Evolutionary conservation across 768 basidiomycete species (phyloP).

Genomic region (Leccinum uliginosum): DNA sequence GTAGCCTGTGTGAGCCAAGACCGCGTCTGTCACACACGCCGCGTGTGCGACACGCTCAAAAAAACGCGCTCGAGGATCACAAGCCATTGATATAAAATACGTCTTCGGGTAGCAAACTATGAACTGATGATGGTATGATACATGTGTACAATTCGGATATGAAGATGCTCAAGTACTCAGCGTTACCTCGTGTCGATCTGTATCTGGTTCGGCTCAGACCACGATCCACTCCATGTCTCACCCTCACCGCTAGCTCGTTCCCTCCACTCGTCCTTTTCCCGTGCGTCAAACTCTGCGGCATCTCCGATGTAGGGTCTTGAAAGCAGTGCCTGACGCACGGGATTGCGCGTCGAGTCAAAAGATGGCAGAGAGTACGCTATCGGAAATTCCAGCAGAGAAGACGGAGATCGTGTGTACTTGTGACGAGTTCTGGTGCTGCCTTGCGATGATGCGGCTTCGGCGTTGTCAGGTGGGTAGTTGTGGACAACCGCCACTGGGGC

Average conservation of each 20-base stretch:
- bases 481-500: conserved; percentile 13
- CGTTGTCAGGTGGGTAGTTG: conserved; percentile 56
- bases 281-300: conserved; percentile 16
- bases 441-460: conserved; percentile 31
- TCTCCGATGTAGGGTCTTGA: conserved; percentile 3
- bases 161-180: background rate
- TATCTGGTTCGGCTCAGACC: conserved; percentile 36
- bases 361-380: conserved; percentile 28
- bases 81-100: background rate
- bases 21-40: conserved; percentile 17
- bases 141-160: conserved; percentile 8
- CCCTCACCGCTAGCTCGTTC: conserved; percentile 45
- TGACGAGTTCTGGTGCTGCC: conserved; percentile 24
- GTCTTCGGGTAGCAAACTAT: background rate
- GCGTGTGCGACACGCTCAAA: conserved; percentile 19
- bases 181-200: conserved; percentile 28
- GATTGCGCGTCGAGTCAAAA: conserved; percentile 17
- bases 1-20: conserved; percentile 4
- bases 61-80: background rate
- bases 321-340: conserved; percentile 2
- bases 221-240: conserved; percentile 44
- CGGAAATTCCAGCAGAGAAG: conserved; percentile 40
- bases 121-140: conserved; percentile 8
- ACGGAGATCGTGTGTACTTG: conserved; percentile 31
- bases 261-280: conserved; percentile 56